Base-by-base conservation (phyloP, 2,329 filamentous ascomycete genomes). In the Diaporthe sp. region DNA sequence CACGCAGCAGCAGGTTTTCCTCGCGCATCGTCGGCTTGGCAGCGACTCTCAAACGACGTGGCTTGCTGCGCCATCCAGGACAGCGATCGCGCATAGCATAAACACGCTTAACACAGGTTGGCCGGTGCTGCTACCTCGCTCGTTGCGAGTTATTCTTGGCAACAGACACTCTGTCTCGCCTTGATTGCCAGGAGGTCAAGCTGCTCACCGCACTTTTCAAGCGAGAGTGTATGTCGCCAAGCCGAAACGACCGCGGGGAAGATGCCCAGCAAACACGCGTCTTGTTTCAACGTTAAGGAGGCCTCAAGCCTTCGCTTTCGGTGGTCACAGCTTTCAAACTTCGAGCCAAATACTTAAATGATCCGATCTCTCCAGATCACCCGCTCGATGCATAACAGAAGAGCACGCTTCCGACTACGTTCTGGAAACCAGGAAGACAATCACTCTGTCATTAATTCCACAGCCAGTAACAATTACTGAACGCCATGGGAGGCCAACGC, bases 211-310 rank as follows among this genome's bases (percentile, higher is more conserved):
- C 65, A 70, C 49, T 31, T 42, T 39, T 2, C 34, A 70, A 53
- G 65, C 49, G 47, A 70, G 55, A 31, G 65, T 3, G n/a, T 70
- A 70, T 39, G 6, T 37, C 1, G 65, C 65, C 49, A 55, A 70
- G 65, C 65, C 25, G n/a, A 25, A 25, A 4, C 15, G 28, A 70
- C 22, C 34, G 49, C 34, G 49, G 63, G 22, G 47, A 55, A 28
- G n/a, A 20, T 31, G n/a, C 65, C 47, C 65, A 70, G 34, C 12
- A 22, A 70, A 39, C 12, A 70, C 49, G 65, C 10, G 65, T 70
- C 49, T 39, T 70, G 65, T 70, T 70, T 70, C 65, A 70, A 70
- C 9, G 13, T 70, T 28, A 22, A 55, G 49, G 65, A 31, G 49
- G 49, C 65, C 49, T 70, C 49, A 55, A 70, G 49, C 47, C 31